Evolutionary conservation across 2,329 filamentous ascomycete species (phyloP), one percentile per base, ranked within the genome.

Genomic region (Diaporthe sp.): DNA sequence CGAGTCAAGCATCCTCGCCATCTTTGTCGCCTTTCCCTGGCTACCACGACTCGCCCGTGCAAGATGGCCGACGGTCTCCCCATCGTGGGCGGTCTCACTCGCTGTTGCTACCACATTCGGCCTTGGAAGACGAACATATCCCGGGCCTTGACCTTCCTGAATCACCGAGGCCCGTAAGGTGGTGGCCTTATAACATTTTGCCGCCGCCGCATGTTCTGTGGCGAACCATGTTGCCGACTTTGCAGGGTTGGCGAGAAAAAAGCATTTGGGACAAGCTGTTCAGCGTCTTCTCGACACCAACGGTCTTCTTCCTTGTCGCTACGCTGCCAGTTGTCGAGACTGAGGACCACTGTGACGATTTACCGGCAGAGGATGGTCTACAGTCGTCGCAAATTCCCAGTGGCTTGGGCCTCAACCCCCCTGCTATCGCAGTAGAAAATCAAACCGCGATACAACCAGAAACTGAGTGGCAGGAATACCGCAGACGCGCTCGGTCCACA

Each of bases 271-370:
- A 96, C 80, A 95, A 94, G 81, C 85, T 95, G 60, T 86, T 98
- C 65, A 96, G 95, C 57, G 80, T 97, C 15, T 89, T 97, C 51
- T 96, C 96, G 10, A 93, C 95, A n/a, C 94, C 96, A 1, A 97
- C 94, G 79, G 95, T 99, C 51, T 94, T 99, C 77, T 85, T 98
- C 2, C 88, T 99, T 5, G 96, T 96, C 0, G 92, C 97, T 63
- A 99, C 97, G 0, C 84, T 99, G 6, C 97, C 97, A 0, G 95
- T 99, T 0, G 94, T 98, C 8, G 96, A 98, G 80, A 90, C 90
- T 1, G 96, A 98, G 80, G 90, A 90, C 1, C 89, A 90, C 57
- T 88, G 90, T 28, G 87, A 89, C 10, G 89, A 91, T 17, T 84
- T 87, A 4, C 84, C 84, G 7, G 82, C 82, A 1, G 86, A 88